Conservation (phyloP, 2,329 filamentous ascomycete genomes). For the Metarhizium anisopliae region DNA sequence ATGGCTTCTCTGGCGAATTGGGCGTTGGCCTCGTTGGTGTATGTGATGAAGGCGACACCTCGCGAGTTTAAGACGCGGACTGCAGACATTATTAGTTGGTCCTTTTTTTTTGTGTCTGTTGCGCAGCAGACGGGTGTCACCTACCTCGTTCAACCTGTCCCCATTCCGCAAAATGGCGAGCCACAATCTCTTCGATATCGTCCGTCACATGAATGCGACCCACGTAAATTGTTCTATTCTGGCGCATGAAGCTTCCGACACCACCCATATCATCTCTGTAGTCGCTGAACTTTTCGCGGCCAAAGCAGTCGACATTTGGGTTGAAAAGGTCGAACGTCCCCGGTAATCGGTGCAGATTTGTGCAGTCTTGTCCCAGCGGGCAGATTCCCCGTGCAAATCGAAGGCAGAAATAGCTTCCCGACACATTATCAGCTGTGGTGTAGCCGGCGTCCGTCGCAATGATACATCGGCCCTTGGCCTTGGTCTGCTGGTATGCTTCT, state of each 20-base stretch:
- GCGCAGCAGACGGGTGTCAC: conserved; percentile 8
- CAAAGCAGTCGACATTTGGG: conserved; percentile 88
- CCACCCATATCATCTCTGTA: conserved; percentile 98
- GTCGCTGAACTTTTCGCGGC: conserved; percentile 79
- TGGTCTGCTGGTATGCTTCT: conserved; percentile 80
- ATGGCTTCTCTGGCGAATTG: conserved; percentile 94
- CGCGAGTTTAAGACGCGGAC: conserved; percentile 76
- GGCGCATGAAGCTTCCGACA: conserved; percentile 84
- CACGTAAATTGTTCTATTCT: conserved; percentile 90
- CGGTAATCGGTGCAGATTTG: conserved; percentile 85
- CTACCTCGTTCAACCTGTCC: conserved; percentile 73
- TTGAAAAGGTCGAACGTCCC: conserved; percentile 84
- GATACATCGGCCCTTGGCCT: conserved; percentile 83
- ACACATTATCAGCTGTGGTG: conserved; percentile 65
- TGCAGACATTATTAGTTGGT: conserved; percentile 8
- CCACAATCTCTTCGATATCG: conserved; percentile 93
- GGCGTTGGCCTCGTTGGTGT: conserved; percentile 79
- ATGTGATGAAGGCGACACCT: conserved; percentile 93
- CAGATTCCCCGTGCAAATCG: conserved; percentile 80
- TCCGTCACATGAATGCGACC: conserved; percentile 92
- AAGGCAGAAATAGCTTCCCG: conserved; percentile 84
- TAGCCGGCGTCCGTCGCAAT: conserved; percentile 71
- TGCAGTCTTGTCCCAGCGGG: conserved; percentile 84
- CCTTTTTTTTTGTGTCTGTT: background rate
- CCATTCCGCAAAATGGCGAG: conserved; percentile 95